These are phyloP conservation scores for Syzygium jambos DNA, from an alignment of 345 rosid species.

Conservation along the genomic window DNA sequence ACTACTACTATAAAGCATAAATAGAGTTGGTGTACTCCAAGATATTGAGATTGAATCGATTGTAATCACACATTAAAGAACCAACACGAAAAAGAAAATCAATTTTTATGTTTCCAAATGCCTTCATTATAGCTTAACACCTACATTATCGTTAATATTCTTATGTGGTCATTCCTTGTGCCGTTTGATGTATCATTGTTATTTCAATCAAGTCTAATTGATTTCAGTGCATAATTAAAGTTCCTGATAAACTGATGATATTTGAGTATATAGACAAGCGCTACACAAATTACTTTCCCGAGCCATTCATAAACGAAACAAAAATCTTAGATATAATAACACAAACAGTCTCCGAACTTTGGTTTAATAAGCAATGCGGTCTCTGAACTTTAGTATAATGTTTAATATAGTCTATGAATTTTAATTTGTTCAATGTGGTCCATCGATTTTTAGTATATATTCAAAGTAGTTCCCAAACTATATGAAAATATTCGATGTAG, in stretches of 20 bases:
- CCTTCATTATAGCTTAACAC: background rate
- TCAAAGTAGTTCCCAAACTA: no score
- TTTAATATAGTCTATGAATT: no score
- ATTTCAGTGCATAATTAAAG: background rate
- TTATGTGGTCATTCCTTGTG: fast-evolving
- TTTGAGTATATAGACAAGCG: no score
- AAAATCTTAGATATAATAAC: no score
- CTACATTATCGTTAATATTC: fast-evolving
- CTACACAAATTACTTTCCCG: background rate
- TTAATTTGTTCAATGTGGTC: no score
- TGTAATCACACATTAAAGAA: background rate
- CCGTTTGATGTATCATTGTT: background rate
- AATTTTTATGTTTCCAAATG: background rate
- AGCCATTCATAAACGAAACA: no score
- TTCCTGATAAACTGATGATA: background rate
- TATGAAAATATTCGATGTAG: no score
- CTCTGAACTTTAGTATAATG: no score
- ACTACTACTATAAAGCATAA: background rate
- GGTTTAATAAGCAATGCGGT: no score
- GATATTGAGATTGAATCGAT: background rate
- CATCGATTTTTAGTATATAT: no score
- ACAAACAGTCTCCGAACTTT: no score
- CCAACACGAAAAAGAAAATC: fast-evolving
- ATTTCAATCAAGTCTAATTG: background rate
- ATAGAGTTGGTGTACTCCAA: background rate